Evolutionary conservation across 176 grass and related monocot species (phyloP), one percentile per base, ranked within the genome.

Genomic region (Eleusine indica): DNA sequence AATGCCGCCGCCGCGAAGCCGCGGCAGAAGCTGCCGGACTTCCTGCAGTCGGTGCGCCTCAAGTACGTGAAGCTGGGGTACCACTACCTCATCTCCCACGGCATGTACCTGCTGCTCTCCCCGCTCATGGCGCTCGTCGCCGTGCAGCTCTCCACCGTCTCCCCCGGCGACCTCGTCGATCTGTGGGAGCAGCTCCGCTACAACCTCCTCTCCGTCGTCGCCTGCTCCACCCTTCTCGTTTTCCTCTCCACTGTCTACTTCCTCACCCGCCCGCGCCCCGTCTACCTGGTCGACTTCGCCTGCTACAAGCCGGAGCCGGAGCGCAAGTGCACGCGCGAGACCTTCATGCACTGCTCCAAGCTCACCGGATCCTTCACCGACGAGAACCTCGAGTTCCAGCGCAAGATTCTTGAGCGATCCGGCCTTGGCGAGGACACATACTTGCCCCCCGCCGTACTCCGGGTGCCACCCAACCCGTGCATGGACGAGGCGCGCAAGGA

Each of bases 11-110:
- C 71, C 3, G 9, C 38, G 68, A 76, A 73, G 75, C 83, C 81
- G 15, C 91, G 83, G 38, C 90, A 74, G n/a, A 82, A 54, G 16
- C 58, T 97, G 39, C 95, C 95, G 29, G 92, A 94, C 58, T 98
- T 98, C 91, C 93, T 68, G 80, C 95, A 98, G 94, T 95, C 95
- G 0, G 95, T 98, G 64, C 82, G 89, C 63, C 95, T 98, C 75
- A 98, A 98, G 79, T 98, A 98, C 71, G 95, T 98, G 70, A 94
- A 93, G 77, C 95, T 98, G 30, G 95, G 95, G 58, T 98, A 98
- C 90, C 95, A 88, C 71, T 88, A 98, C 95, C 88, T 98, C 29
- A 98, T 98, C 82, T 93, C 90, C 82, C 95, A 95, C 86, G 92
- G 89, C 39, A 95, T 95, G 95, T 98, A 95, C 86, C 90, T 98